Base-by-base conservation (phyloP, 2,329 filamentous ascomycete genomes). In the Arthrobotrys sinensis region DNA sequence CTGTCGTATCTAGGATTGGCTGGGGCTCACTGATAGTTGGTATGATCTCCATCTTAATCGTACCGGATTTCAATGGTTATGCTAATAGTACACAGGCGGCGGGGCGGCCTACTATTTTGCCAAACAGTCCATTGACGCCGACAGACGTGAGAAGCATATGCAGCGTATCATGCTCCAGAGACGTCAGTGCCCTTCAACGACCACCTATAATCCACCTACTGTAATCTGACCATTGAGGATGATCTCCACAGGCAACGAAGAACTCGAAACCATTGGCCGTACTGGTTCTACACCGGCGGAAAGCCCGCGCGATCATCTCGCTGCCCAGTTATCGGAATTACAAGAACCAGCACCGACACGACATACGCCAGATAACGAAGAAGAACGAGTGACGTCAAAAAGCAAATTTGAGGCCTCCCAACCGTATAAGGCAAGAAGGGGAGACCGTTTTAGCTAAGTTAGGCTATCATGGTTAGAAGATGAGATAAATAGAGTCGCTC, bases 61-160 rank as follows among this genome's bases (percentile, higher is more conserved):
- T 53, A 82, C 63, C 7, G 43, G 60, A 78, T 14, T 43, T 45
- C 63, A 62, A 40, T 32, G 19, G 14, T 64, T 4, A 52, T 28
- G 53, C 19, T 32, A 38, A 46, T 10, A 24, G 6, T 48, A 6
- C 64, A 24, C 83, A 94, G 93, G 94, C 81, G 96, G 95, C 83
- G 96, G 90, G 80, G 93, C 91, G 80, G 94, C 95, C 82, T 99
- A 98, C 88, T 94, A 93, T 87, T 97, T 97, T 84, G 96, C 96
- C 80, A 99, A 99, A 88, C 89, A 90, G 83, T 91, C 91, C 84
- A 97, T 99, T 88, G 97, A 97, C 84, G 92, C 92, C 81, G 94
- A 97, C 85, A 92, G 95, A 80, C 88, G 89, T 79, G 87, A 89
- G 78, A 90, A 93, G 82, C 89, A 92, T 80, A 89, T 92, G 82